phyloP scores from a whole-genome alignment of 2,329 filamentous ascomycete genomes.

The Myriosclerotinia curreyana region DNA sequence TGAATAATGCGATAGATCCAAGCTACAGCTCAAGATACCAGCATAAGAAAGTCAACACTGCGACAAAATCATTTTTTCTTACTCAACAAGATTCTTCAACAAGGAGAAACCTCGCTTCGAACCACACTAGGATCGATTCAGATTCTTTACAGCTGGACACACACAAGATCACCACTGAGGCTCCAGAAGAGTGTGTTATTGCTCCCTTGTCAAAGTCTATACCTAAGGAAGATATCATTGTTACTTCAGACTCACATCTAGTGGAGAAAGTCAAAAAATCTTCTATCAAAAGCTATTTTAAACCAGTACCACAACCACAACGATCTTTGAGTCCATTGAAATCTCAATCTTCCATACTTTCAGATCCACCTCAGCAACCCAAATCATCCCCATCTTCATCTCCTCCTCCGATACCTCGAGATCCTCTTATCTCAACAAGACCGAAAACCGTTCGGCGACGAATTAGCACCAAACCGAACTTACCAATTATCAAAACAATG shows the following conservation, averaged over 20 bases:
- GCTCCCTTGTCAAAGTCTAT: background rate
- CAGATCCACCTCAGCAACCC: background rate
- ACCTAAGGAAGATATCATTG: background rate
- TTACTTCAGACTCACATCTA: background rate
- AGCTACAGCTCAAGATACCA: background rate
- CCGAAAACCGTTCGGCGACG: conserved; percentile 24
- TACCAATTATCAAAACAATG: conserved; percentile 16
- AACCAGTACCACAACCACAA: conserved; percentile 24
- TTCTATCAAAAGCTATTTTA: conserved; percentile 36
- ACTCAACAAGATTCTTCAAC: background rate
- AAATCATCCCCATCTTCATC: conserved; percentile 7
- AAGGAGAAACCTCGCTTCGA: conserved; percentile 12
- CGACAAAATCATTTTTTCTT: background rate
- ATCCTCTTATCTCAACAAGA: conserved; percentile 24
- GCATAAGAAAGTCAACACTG: background rate
- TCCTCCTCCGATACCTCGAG: background rate
- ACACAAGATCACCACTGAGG: background rate
- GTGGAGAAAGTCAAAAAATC: conserved; percentile 26
- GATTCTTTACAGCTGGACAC: background rate
- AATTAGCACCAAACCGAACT: conserved; percentile 27
- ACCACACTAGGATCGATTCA: conserved; percentile 1
- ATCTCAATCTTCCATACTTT: conserved; percentile 17
- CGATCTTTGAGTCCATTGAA: conserved; percentile 26
- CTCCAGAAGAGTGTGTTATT: background rate
- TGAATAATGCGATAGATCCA: background rate